Conservation (phyloP, 176 grass and related monocot genomes). For the Aegilops longissima region DNA sequence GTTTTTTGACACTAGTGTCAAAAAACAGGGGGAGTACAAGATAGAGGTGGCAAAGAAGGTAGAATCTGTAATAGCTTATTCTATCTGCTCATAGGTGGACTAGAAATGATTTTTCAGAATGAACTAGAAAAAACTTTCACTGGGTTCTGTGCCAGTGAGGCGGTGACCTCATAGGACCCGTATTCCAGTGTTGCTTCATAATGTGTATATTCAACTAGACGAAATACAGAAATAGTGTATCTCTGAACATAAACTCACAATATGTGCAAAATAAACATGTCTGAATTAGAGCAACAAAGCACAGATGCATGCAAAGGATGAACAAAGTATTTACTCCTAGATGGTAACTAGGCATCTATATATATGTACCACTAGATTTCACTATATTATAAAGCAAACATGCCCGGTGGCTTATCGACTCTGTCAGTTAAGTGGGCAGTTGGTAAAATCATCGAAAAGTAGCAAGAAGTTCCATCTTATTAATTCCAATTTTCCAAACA, state of each 20-base stretch:
- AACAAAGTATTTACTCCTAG: background rate
- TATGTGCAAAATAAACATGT: background rate
- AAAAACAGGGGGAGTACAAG: background rate
- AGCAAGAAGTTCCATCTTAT: background rate
- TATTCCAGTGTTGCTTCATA: background rate
- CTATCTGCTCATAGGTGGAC: background rate
- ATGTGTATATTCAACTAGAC: background rate
- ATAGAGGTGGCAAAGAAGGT: background rate
- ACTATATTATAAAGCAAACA: background rate
- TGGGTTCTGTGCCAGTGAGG: background rate
- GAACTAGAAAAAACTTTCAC: background rate
- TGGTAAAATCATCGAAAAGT: background rate
- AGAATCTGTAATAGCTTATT: background rate
- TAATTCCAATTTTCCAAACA: constrained; percentile 6
- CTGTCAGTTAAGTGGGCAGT: background rate
- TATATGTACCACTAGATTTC: background rate
- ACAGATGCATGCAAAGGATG: background rate
- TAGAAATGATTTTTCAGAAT: background rate
- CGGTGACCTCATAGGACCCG: background rate
- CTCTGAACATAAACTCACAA: background rate
- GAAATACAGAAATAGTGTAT: background rate
- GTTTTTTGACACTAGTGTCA: no score
- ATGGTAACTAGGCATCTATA: background rate
- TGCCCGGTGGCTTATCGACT: background rate
- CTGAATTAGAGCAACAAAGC: background rate